Evolutionary conservation across 2,329 filamentous ascomycete genomes (phyloP).

Genomic region (Arachnopeziza araneosa): DNA sequence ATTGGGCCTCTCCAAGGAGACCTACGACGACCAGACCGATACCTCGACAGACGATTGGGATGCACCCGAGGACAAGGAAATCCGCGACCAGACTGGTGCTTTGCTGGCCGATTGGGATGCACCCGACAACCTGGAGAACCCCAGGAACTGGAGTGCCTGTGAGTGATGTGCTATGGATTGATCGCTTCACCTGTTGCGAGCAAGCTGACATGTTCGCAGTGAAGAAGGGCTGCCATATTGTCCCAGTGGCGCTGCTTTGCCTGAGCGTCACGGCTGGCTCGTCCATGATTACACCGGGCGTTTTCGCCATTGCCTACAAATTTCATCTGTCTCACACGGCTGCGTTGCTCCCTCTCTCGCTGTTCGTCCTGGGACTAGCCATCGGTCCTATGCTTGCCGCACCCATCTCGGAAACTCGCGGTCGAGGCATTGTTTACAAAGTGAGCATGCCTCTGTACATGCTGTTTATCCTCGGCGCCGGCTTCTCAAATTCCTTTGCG

Average conservation of each 20-base stretch:
- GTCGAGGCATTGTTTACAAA: slow-evolving; percentile 48
- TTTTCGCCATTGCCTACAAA: background rate
- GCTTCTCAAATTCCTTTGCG: slow-evolving; percentile 44
- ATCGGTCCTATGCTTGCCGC: slow-evolving; percentile 53
- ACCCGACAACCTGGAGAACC: no score
- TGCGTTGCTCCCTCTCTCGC: slow-evolving; percentile 36
- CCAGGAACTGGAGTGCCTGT: no score
- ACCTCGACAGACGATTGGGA: no score
- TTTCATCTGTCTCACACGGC: slow-evolving; percentile 37
- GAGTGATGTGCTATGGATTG: no score
- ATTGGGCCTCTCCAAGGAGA: no score
- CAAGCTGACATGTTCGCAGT: slow-evolving; percentile 1
- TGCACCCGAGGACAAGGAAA: no score
- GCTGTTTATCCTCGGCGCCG: slow-evolving; percentile 52
- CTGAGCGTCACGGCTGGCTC: slow-evolving; percentile 6
- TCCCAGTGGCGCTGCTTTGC: slow-evolving; percentile 5
- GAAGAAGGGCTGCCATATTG: slow-evolving; percentile 3
- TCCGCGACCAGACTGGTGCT: no score
- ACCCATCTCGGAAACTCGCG: slow-evolving; percentile 52
- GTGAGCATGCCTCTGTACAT: slow-evolving; percentile 41
- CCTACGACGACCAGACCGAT: no score
- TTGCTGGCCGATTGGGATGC: no score
- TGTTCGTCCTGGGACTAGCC: slow-evolving; percentile 54
- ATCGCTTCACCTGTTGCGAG: background rate
- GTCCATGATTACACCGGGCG: slow-evolving; percentile 5